phyloP scores from a whole-genome alignment of 1,284 basidiomycete species.

The Ganoderma meredithae region DNA sequence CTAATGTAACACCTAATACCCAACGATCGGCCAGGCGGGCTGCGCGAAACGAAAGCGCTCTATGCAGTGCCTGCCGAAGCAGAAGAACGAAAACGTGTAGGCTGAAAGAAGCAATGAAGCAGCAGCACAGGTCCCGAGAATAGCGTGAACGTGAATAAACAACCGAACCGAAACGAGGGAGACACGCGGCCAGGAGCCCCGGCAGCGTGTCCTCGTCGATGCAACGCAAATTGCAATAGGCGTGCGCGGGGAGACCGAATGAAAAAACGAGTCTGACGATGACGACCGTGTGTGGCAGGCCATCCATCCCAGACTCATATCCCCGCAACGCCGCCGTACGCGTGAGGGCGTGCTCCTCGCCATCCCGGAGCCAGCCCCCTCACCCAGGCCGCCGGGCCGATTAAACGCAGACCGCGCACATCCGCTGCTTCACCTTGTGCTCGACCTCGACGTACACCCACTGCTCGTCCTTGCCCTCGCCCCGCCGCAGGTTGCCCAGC shows the following conservation, averaged over 20 bases:
- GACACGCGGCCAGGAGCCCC: not conserved
- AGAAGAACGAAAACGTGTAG: not conserved
- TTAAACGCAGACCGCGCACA: constrained; percentile 31
- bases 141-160: not conserved
- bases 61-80: constrained; percentile 6
- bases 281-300: not conserved
- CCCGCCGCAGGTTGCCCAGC: constrained; percentile 28
- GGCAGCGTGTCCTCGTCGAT: not conserved
- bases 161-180: not conserved
- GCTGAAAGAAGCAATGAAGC: not conserved
- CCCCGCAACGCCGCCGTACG: not conserved
- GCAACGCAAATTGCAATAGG: not conserved
- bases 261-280: not conserved
- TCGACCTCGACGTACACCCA: constrained; percentile 54
- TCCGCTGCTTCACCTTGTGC: constrained; percentile 45
- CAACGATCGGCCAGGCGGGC: not conserved
- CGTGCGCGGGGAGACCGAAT: not conserved
- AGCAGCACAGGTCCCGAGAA: not conserved
- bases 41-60: not conserved
- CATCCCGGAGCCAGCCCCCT: not conserved
- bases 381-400: not conserved
- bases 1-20: not conserved
- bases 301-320: not conserved
- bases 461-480: constrained; percentile 39
- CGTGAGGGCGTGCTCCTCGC: not conserved